Conservation (phyloP, 768 basidiomycete species). For the Auricularia sp. region DNA sequence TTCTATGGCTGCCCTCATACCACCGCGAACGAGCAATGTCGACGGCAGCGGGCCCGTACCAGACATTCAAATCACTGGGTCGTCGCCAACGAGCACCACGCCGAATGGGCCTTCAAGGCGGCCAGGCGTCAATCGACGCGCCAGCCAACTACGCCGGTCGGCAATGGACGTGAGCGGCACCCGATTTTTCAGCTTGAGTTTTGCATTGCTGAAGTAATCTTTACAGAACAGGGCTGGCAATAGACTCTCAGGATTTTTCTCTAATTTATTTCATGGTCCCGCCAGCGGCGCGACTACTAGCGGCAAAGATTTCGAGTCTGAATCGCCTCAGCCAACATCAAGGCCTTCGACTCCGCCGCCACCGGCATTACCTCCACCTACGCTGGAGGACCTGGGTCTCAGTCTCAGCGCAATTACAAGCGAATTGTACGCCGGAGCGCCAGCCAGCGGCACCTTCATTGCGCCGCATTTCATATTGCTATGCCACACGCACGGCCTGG, state of each 20-base stretch:
- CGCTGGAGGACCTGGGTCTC: slow-evolving; percentile 66
- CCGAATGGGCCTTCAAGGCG: background rate
- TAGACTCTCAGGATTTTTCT: slow-evolving; percentile 79
- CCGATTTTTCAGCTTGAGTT: background rate
- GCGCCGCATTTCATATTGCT: slow-evolving; percentile 73
- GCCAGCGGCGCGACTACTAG: background rate
- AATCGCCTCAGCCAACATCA: slow-evolving; percentile 10
- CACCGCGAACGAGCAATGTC: background rate
- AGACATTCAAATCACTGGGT: background rate
- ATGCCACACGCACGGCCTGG: slow-evolving; percentile 78
- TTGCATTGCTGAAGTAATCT: slow-evolving; percentile 6
- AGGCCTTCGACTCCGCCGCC: slow-evolving; percentile 39
- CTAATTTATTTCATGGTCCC: slow-evolving; percentile 53
- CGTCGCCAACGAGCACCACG: background rate
- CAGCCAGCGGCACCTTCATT: slow-evolving; percentile 68
- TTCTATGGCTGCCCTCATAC: background rate
- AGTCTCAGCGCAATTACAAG: slow-evolving; percentile 57
- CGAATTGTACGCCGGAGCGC: slow-evolving; percentile 58
- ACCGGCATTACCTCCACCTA: slow-evolving; percentile 59
- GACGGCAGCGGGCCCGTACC: background rate
- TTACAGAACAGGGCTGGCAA: slow-evolving; percentile 52
- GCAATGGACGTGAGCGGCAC: background rate
- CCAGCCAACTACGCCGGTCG: background rate
- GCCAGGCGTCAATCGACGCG: background rate
- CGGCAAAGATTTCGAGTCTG: background rate